Base-by-base conservation (phyloP, 192 early-diverging fungal species). In the Oehlia diaphana region DNA sequence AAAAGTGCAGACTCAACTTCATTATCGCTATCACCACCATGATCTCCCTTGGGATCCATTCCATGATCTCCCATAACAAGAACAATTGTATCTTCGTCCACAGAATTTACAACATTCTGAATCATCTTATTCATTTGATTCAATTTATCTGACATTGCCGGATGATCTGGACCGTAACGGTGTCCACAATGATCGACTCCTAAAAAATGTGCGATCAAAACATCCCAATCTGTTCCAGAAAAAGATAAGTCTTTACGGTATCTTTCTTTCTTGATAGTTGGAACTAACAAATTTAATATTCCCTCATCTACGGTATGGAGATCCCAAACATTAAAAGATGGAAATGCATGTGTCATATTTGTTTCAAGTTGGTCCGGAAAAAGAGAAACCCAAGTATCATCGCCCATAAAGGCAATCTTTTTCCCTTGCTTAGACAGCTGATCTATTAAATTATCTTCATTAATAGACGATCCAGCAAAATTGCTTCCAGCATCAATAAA, bases 181-280 rank as follows among this genome's bases (percentile, higher is more conserved):
- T 99, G 98, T 0, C 98, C 98, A 62, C 93, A 95, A 81, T 99
- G 98, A 87, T 99, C 97, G 0, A 99, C 95, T 0, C 98, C 98
- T 2, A 99, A 84, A 44, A 96, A 95, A 77, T 99, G 98, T 0
- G 96, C 96, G 74, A 99, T 91, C 61, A 94, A 77, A 16, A 97
- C 81, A 70, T 95, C 90, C 96, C 95, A 97, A 37, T 83, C 77
- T 3, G 81, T 72, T 86, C 83, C 63, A 4, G 21, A 31, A 31
- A 71, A 14, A 33, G 37, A 33, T 13, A 9, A 72, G 12, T 35
- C 28, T 33, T 65, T 9, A 14, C 14, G 13, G 50, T 58, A 21
- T 19, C 50, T 58, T 21, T 58, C 19, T 4, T 7, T 9, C 39
- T 82, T 66, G 21, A 83, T n/a, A n/a, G 81, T 81, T 16, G 85